Base-by-base conservation (phyloP, 1,139 yeast genomes). In the Nakaseomyces kungkrabaensis region DNA sequence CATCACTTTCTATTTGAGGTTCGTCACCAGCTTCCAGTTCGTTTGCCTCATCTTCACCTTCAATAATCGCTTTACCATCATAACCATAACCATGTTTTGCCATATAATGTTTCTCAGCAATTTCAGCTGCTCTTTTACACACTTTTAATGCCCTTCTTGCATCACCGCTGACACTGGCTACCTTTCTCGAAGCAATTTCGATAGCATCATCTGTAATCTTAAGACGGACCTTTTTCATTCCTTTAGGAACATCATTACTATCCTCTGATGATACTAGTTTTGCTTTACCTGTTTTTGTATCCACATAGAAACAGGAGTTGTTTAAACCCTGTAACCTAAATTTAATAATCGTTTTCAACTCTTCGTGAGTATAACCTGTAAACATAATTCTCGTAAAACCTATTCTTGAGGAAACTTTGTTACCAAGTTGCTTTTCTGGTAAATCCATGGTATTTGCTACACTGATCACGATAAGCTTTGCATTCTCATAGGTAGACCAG, bases 401-500 rank as follows among this genome's bases (percentile, higher is more conserved):
- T 53, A 94, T 73, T 58, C 99, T 79, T 0, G 97, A 88, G 1
- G 96, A 83, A 6, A 89, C 85, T 66, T 92, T 92, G 68, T 89
- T 90, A 25, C 95, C 82, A 44, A 92, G 71, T 48, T 84, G 76
- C 53, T 97, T 74, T 63, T 92, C 98, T 0, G 98, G 98, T 48
- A 92, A 71, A 68, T 92, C 97, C 97, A 94, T 89, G 0, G 97
- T 90, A 63, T 94, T 94, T 6, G 97, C 97, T 33, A 92, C 90
- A 0, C 97, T 97, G 47, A 92, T 75, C 1, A 94, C 95, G 51
- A 92, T 79, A 47, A 92, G 72, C 59, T 83, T 84, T 3, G 97
- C 89, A 56, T 82, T 74, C 11, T 78, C 72, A 59, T 86, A 81
- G 0, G 96, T 82, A 5, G 98, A 96, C 99, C 99, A 92, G 68